Base-by-base conservation (phyloP, 768 basidiomycete genomes). In the Pulveroboletus ravenelii region DNA sequence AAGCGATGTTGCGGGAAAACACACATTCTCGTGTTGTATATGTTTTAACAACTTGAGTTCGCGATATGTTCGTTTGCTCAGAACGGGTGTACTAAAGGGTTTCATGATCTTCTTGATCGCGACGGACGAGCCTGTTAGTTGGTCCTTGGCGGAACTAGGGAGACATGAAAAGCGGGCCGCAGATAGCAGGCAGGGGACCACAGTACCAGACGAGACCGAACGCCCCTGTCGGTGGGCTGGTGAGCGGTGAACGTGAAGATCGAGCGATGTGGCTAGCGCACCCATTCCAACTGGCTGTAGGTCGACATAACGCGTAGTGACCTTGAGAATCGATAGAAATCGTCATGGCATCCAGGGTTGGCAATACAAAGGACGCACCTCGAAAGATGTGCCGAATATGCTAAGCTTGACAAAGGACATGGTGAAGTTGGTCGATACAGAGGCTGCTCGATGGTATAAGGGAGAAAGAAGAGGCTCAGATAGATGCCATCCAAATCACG, bases 71-170 rank as follows among this genome's bases (percentile, higher is more conserved):
- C 96, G 79, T 74, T 98, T 98, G 70, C 86, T 87, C 61, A 99
- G 78, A n/a, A 99, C 96, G 17, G 96, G 94, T 6, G 96, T 97
- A 67, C 88, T 90, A 75, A 99, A 99, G 7, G 96, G 96, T 71
- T 99, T 99, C 95, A 98, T 98, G 77, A 98, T 99, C 84, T 98
- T 98, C 82, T 99, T 99, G 76, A 99, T 94, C 63, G 96, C 96
- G 50, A 95, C 94, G 15, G 91, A 89, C 41, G 92, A 82, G 37
- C 84, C 88, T 9, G 93, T 95, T 48, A 98, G 81, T 70, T 97
- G 94, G 69, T 95, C 90, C 70, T 93, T 94, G 31, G 92, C 88
- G 15, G 93, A 94, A 63, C 93, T 95, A 59, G 36, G 51, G 34
- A 47, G 15, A 30, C 36, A 47, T 67, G 45, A 67, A 57, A 30